Conservation (phyloP, 305 asterid species). For the Fraxinus angustifolia region DNA sequence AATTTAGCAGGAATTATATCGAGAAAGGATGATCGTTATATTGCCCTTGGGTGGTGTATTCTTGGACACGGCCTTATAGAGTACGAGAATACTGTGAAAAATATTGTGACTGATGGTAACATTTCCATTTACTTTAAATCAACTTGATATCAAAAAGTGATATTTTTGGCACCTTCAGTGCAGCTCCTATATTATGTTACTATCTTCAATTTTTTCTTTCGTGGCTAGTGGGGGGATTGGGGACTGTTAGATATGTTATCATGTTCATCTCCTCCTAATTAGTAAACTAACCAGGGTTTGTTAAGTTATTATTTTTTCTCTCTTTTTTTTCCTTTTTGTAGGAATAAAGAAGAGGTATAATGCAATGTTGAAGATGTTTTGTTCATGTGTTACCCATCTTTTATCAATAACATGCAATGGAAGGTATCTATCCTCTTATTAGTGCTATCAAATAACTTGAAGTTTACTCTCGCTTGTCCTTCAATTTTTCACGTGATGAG, state of each 20-base stretch:
- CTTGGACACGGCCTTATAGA: conserved; percentile 71
- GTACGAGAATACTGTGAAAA: conserved; percentile 38
- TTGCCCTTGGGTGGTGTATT: conserved; percentile 84
- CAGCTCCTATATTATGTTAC: not conserved
- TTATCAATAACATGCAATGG: conserved; percentile 48
- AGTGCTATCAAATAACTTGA: not conserved
- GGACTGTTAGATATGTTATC: conserved; percentile 7
- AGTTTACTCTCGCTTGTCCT: conserved; percentile 1
- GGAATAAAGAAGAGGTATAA: conserved; percentile 57
- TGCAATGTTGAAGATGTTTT: conserved; percentile 52
- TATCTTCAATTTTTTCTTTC: not conserved
- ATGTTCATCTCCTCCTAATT: conserved; percentile 10
- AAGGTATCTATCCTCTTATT: conserved; percentile 45
- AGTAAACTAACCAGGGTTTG: conserved; percentile 16
- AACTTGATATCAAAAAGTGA: not conserved
- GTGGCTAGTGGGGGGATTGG: not conserved
- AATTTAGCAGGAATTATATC: conserved; percentile 46
- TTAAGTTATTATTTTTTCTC: conserved; percentile 20
- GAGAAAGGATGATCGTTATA: conserved; percentile 65
- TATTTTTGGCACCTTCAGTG: not conserved
- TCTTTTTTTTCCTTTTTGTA: conserved; percentile 27
- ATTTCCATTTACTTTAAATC: not conserved
- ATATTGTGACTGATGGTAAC: conserved; percentile 54
- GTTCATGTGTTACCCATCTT: conserved; percentile 49
- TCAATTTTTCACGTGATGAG: not conserved